phyloP scores from a whole-genome alignment of 2,329 filamentous ascomycete genomes.

The Pestalotiopsis sp. region DNA sequence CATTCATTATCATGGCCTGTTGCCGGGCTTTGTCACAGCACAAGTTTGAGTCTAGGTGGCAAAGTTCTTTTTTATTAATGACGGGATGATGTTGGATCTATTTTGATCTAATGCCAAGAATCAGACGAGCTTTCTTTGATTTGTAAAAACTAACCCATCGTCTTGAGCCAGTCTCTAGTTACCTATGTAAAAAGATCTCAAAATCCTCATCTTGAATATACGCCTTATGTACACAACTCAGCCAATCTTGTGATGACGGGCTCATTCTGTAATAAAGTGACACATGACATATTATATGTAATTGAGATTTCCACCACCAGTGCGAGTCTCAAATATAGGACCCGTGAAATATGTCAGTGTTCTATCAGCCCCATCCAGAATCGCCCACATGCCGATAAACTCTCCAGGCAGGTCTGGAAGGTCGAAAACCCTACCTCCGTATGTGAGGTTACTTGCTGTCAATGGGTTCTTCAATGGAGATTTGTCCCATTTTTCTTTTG shows the following conservation, averaged over 20 bases:
- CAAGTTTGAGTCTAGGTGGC: not conserved
- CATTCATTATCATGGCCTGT: not conserved
- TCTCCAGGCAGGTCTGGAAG: slow-evolving; percentile 1
- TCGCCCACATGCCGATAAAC: slow-evolving; percentile 12
- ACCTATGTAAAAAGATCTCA: too few relatives aligned
- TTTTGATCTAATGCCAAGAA: too few relatives aligned
- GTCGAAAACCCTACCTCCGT: not conserved
- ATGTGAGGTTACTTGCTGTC: not conserved
- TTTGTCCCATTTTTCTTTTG: not conserved
- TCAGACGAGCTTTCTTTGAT: too few relatives aligned
- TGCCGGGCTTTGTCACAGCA: not conserved
- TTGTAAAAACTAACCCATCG: too few relatives aligned
- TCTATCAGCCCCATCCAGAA: not conserved
- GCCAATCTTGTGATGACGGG: not conserved
- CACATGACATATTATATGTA: too few relatives aligned
- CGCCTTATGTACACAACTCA: too few relatives aligned
- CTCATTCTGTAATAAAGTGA: too few relatives aligned
- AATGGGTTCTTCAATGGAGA: not conserved
- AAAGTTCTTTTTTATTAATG: not conserved
- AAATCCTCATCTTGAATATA: too few relatives aligned
- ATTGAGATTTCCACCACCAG: not conserved
- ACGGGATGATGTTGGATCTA: too few relatives aligned
- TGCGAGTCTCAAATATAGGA: slow-evolving; percentile 10
- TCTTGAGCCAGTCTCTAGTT: too few relatives aligned
- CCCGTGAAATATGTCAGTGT: slow-evolving; percentile 12